Base-by-base conservation (phyloP, 1,284 basidiomycete genomes). In the Rhodotorula sp. region DNA sequence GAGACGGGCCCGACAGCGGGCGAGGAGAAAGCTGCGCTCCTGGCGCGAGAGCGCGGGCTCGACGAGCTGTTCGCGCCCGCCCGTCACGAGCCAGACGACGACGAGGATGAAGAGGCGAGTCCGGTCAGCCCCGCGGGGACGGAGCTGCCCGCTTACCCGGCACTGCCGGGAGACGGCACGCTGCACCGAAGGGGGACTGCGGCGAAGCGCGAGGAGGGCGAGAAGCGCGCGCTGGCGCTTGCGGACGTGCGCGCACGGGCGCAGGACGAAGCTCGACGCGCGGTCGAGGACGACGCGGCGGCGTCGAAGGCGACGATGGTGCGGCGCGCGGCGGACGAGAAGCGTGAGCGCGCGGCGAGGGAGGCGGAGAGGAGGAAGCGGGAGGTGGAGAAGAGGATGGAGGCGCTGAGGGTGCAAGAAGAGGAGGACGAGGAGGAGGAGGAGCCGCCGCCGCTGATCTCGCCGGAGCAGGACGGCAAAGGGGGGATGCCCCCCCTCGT, bases 401-500 rank as follows among this genome's bases (percentile, higher is more conserved):
- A 25, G 0, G 53, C 36, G 27, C 37, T n/a, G 17, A 3, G 13
- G 3, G 29, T 41, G 8, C 39, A 53, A 7, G 29, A 37, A 12
- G 51, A 48, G 27, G 53, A 61, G 51, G 44, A 56, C 1, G 59
- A 46, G 12, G 25, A 44, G n/a, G 59, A 50, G 3, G 66, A 36
- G 12, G 32, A 39, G 63, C 57, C 64, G 10, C 66, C 59, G 53
- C 58, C 58, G 34, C 57, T 51, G 21, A 21, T 63, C 36, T 41
- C 51, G 53, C 61, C 61, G 22, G 32, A 34, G 32, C 56, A 58
- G 29, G 50, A 37, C 6, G 15, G 27, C 21, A 13, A 19, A 1
- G 25, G 13, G 12, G 25, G 13, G 12, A 44, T 66, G 48, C 27
- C 46, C 2, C 58, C 64, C 25, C 50, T 59, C 37, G 32, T 39